Conservation (phyloP, 345 rosid species). For the Dipteronia sinensis region DNA sequence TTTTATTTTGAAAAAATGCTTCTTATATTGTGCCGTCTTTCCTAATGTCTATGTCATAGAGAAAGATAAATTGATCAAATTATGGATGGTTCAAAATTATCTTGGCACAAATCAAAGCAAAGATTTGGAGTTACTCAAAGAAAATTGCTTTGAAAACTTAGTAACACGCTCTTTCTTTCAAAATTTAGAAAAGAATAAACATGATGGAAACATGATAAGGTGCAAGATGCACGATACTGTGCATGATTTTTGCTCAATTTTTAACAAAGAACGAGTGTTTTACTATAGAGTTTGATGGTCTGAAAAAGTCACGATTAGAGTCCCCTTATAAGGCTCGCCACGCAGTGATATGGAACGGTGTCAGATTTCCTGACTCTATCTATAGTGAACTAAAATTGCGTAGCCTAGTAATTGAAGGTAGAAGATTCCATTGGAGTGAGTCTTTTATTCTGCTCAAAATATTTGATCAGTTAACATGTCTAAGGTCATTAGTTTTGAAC, state of each 20-base stretch:
- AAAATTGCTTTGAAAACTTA: neutral
- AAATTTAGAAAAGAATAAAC: neutral
- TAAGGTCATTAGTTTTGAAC: no score
- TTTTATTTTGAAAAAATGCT: neutral
- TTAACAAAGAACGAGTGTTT: neutral
- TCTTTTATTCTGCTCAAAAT: no score
- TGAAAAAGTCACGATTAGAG: no score
- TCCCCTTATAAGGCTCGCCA: no score
- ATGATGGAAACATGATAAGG: neutral
- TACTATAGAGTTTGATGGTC: neutral
- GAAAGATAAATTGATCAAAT: neutral
- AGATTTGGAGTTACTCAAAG: neutral
- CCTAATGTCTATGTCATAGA: neutral
- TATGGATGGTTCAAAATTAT: neutral
- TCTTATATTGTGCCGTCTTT: neutral
- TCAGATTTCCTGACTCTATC: no score
- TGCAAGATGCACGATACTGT: slow-evolving; percentile 9
- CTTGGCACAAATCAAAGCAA: neutral
- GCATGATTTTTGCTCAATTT: neutral
- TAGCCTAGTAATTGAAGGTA: no score
- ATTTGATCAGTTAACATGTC: no score
- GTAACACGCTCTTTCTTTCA: neutral
- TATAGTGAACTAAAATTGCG: no score
- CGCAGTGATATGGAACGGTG: no score
- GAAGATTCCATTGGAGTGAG: no score